Conservation (phyloP, 1,284 basidiomycete genomes). For the Trichosporon coremiiforme region DNA sequence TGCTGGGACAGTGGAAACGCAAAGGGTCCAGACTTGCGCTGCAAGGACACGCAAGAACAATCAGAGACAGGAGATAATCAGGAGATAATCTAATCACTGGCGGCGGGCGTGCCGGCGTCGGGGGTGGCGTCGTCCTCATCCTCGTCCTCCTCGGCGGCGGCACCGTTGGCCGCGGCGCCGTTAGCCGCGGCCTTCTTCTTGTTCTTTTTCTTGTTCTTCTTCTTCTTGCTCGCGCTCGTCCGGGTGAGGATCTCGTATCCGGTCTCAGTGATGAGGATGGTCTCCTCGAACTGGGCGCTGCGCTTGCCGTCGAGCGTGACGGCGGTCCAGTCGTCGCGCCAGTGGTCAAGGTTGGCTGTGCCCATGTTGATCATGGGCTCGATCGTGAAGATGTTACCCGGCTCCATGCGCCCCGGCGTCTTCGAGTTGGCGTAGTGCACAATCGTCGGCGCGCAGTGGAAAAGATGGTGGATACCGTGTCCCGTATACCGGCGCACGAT, state of each 20-base stretch:
- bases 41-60: background rate
- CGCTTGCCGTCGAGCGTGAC: slow-evolving; percentile 82
- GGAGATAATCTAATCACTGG: slow-evolving; percentile 25
- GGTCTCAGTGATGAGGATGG: slow-evolving; percentile 83
- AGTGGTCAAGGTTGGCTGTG: slow-evolving; percentile 55
- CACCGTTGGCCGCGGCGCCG: too few species aligned
- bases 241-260: slow-evolving; percentile 86
- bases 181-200: slow-evolving; percentile 30
- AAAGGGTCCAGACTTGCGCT: background rate
- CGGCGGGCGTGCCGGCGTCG: slow-evolving; percentile 30
- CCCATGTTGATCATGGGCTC: slow-evolving; percentile 87
- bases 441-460: slow-evolving; percentile 56
- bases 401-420: slow-evolving; percentile 58
- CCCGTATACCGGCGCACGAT: slow-evolving; percentile 87
- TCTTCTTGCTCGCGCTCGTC: slow-evolving; percentile 45
- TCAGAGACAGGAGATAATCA: background rate
- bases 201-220: slow-evolving; percentile 48
- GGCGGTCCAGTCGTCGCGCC: slow-evolving; percentile 78
- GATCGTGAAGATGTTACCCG: slow-evolving; percentile 58
- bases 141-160: slow-evolving; percentile 21
- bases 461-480: slow-evolving; percentile 81
- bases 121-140: slow-evolving; percentile 31
- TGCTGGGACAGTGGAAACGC: background rate
- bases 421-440: slow-evolving; percentile 58
- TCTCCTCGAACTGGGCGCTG: slow-evolving; percentile 95